Evolutionary conservation across 2,329 filamentous ascomycete genomes (phyloP).

Genomic region (Aspergillus bombycis): DNA sequence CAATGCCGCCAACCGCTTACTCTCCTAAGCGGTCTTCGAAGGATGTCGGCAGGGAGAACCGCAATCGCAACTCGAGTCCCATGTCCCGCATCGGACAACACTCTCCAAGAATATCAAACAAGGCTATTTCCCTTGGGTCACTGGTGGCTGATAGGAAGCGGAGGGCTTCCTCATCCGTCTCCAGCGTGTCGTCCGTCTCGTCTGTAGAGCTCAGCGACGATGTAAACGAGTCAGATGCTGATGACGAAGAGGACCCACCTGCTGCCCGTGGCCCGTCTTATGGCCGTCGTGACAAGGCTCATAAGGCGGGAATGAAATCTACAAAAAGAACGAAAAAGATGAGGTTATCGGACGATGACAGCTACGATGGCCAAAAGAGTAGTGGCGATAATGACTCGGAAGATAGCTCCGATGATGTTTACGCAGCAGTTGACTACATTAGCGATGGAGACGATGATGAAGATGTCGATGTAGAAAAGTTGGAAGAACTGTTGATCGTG

Average conservation of each 20-base stretch:
- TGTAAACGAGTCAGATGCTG: conserved; percentile 42
- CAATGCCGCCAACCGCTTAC: conserved; percentile 31
- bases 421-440: conserved; percentile 77
- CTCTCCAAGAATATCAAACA: conserved; percentile 30
- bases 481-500: conserved; percentile 77
- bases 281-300: conserved; percentile 36
- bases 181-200: conserved; percentile 42
- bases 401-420: conserved; percentile 66
- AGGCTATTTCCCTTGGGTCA: conserved; percentile 26
- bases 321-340: conserved; percentile 39
- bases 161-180: conserved; percentile 40
- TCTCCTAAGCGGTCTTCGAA: conserved; percentile 34
- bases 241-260: conserved; percentile 49
- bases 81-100: conserved; percentile 26
- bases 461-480: conserved; percentile 74
- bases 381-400: conserved; percentile 38
- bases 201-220: conserved; percentile 42
- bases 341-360: conserved; percentile 38
- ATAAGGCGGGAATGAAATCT: conserved; percentile 46
- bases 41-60: conserved; percentile 28
- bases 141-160: conserved; percentile 35
- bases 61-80: conserved; percentile 27
- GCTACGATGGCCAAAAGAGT: conserved; percentile 33
- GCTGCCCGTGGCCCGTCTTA: conserved; percentile 48
- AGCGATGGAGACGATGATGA: conserved; percentile 80